phyloP scores from a whole-genome alignment of 129 eudicot genomes.

The Calendula officinalis region DNA sequence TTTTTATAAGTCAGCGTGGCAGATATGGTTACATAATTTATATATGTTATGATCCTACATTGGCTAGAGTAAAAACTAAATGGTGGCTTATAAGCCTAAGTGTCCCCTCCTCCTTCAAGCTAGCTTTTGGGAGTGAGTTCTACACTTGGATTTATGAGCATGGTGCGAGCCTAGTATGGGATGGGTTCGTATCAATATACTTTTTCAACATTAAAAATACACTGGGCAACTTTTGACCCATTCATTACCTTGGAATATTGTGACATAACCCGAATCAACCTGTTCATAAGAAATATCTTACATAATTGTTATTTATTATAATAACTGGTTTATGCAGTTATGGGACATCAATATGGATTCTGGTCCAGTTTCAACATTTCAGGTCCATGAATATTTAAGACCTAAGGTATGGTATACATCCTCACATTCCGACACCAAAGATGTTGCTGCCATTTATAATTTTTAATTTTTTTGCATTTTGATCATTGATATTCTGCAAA shows the following conservation, averaged over 20 bases:
- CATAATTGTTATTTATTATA: background rate
- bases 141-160: too few relatives aligned
- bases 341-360: conserved; percentile 99
- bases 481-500: conserved; percentile 20
- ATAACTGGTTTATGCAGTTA: conserved; percentile 46
- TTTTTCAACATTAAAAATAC: background rate
- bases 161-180: too few relatives aligned
- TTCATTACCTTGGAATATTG: too few relatives aligned
- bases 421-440: background rate
- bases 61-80: too few relatives aligned
- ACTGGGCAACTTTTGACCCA: background rate
- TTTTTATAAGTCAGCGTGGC: too few relatives aligned
- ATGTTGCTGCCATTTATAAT: background rate
- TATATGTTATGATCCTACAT: too few relatives aligned
- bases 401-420: conserved; percentile 56
- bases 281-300: background rate
- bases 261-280: background rate
- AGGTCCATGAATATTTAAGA: conserved; percentile 93
- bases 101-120: too few relatives aligned
- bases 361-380: conserved; percentile 90
- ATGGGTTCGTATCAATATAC: too few relatives aligned
- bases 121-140: too few relatives aligned
- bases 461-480: background rate
- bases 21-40: too few relatives aligned
- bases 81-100: too few relatives aligned